These are phyloP conservation scores for Trypanosoma cruzi DNA, from an alignment of 208 protist species.

Conservation along the genomic window DNA sequence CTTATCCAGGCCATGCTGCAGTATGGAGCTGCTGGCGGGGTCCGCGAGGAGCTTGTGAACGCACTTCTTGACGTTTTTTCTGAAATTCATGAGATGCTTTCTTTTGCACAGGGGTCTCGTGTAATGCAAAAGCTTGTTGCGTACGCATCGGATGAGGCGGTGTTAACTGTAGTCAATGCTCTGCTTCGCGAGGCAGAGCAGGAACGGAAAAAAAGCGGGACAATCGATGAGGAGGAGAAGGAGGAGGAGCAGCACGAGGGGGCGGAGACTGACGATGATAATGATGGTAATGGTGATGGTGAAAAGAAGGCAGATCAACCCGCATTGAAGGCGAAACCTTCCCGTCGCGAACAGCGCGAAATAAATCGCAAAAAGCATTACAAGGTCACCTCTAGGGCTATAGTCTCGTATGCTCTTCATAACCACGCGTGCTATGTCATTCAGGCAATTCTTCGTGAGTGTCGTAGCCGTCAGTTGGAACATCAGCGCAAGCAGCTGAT, in stretches of 20 bases:
- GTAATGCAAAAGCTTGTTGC: slow-evolving; percentile 88
- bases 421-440: slow-evolving; percentile 82
- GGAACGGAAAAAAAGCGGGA: slow-evolving; percentile 12
- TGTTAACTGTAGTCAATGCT: slow-evolving; percentile 50
- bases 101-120: slow-evolving; percentile 75
- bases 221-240: slow-evolving; percentile 3
- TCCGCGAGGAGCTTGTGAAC: slow-evolving; percentile 47
- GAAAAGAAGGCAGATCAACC: slow-evolving; percentile 19
- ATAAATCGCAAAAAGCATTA: slow-evolving; percentile 72
- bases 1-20: slow-evolving; percentile 79
- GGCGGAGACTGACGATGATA: slow-evolving; percentile 32
- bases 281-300: slow-evolving; percentile 38
- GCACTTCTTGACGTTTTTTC: slow-evolving; percentile 41
- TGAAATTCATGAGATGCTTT: slow-evolving; percentile 53
- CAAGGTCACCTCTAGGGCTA: slow-evolving; percentile 49
- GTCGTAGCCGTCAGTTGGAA: slow-evolving; percentile 59
- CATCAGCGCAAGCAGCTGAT: slow-evolving; percentile 65
- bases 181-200: slow-evolving; percentile 35
- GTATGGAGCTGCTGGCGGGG: slow-evolving; percentile 33
- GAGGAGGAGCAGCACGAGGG: slow-evolving; percentile 31
- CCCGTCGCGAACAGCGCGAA: slow-evolving; percentile 57
- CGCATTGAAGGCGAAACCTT: slow-evolving; percentile 26
- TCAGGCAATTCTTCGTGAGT: slow-evolving; percentile 78
- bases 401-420: slow-evolving; percentile 82
- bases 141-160: slow-evolving; percentile 61